Evolutionary conservation across 768 basidiomycete species (phyloP), one percentile per base, ranked within the genome.

Genomic region (Leccinum subgranulosum): DNA sequence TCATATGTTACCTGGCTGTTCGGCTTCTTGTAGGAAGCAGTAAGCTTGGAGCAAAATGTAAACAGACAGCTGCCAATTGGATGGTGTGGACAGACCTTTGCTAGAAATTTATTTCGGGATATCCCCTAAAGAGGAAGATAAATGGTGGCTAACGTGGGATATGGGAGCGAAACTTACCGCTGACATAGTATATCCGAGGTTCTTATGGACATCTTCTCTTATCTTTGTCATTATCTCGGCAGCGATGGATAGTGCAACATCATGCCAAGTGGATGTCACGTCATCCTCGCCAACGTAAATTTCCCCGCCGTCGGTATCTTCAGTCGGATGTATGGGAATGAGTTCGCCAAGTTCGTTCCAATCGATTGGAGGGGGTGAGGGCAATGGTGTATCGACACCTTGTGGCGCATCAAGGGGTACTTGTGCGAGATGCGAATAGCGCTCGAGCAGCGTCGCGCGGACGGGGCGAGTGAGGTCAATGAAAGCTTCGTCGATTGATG

Each of bases 401-500:
- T 81, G 65, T 0, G 85, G 84, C 0, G 88, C 84, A 57, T 87
- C 82, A 0, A 78, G 67, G 2, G 94, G 94, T 2, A 88, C 81
- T 19, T 81, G 69, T 0, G 84, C 80, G 25, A 99, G 83, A 68
- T 92, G 79, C 0, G 95, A 91, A 66, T 88, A 92, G 43, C 84
- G 77, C 50, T 83, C 79, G 3, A 98, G 75, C 2, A 99, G 73
- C 47, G 82, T 75, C 56, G 87, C 83, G 36, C 91, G 85, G n/a
- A 93, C 85, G 33, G 88, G 87, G 9, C 79, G 79, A 3, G 94
- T 91, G 55, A 98, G 82, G 71, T 98, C 96, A 56, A 98, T 84
- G 72, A 95, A 99, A 0, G 92, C 94, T 68, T 99, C 97, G 66
- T 98, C 97, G 34, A 98, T 97, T 0, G 93, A 96, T 23, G 97